These are phyloP conservation scores for Trichoderma asperelloides DNA, from an alignment of 495 filamentous ascomycete species.

Conservation along the genomic window DNA sequence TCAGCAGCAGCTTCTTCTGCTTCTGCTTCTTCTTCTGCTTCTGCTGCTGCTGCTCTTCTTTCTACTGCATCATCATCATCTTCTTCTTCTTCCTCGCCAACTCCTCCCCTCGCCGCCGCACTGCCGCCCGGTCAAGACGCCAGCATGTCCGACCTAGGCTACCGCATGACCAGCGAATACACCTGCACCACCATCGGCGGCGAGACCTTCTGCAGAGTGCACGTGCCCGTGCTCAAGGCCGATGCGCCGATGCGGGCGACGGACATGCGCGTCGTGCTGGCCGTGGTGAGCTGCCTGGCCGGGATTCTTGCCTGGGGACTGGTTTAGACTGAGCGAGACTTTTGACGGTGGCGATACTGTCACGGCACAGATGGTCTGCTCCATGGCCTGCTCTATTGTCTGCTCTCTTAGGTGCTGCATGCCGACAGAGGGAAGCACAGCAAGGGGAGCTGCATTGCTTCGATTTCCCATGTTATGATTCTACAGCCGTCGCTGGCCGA, in stretches of 20 bases:
- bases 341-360: neutral
- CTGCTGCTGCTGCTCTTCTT: neutral
- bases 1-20: neutral
- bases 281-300: neutral
- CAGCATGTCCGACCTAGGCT: constrained; percentile 12
- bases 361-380: too few relatives aligned
- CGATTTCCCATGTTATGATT: neutral
- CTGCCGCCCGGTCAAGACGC: constrained; percentile 9
- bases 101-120: too few relatives aligned
- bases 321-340: neutral
- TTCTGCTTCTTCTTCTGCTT: neutral
- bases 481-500: neutral
- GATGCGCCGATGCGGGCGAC: neutral
- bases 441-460: too few relatives aligned
- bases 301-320: constrained; percentile 2
- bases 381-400: too few relatives aligned
- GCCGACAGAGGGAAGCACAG: too few relatives aligned
- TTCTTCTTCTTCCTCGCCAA: too few relatives aligned
- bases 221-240: constrained; percentile 32
- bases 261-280: neutral
- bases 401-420: too few relatives aligned
- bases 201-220: constrained; percentile 34
- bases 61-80: neutral
- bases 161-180: constrained; percentile 34
- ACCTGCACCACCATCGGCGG: constrained; percentile 26